phyloP scores from a whole-genome alignment of 768 basidiomycete genomes.

The Suillus cothurnatus region DNA sequence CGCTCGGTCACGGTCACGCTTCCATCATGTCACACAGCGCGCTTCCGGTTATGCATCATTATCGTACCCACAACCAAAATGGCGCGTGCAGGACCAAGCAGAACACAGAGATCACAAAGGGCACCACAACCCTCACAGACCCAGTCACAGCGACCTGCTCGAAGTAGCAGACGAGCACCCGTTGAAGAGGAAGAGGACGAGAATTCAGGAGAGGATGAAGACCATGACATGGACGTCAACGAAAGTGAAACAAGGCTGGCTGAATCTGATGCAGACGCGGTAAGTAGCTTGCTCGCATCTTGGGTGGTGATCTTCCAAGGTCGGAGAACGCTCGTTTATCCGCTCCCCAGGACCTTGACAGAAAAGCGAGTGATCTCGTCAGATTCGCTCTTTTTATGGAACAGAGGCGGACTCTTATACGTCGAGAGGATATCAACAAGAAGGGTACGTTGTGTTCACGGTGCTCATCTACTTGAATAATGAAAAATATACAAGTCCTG shows the following conservation, averaged over 20 bases:
- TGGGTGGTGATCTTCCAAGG: background rate
- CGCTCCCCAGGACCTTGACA: conserved; percentile 55
- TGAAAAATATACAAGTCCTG: conserved; percentile 42
- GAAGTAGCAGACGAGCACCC: conserved; percentile 21
- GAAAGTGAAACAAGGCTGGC: conserved; percentile 29
- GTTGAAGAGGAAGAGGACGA: conserved; percentile 39
- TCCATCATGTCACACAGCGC: background rate
- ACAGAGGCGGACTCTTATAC: conserved; percentile 63
- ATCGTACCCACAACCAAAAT: conserved; percentile 18
- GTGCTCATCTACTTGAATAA: background rate
- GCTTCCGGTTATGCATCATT: conserved; percentile 8
- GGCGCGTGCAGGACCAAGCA: conserved; percentile 36
- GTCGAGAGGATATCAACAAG: conserved; percentile 85
- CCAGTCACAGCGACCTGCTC: conserved; percentile 40
- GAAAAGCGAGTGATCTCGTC: conserved; percentile 71
- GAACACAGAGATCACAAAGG: conserved; percentile 40
- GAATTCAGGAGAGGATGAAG: conserved; percentile 27
- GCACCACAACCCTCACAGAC: conserved; percentile 40
- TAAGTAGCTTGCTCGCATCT: conserved; percentile 10
- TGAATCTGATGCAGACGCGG: conserved; percentile 20
- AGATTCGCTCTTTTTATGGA: conserved; percentile 84
- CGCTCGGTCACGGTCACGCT: conserved; percentile 19
- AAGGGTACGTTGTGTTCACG: conserved; percentile 51
- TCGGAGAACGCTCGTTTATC: background rate
- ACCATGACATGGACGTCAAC: conserved; percentile 35